These are phyloP conservation scores for Chrysoporthe puriensis DNA, from an alignment of 2,329 filamentous ascomycete species.

Conservation along the genomic window DNA sequence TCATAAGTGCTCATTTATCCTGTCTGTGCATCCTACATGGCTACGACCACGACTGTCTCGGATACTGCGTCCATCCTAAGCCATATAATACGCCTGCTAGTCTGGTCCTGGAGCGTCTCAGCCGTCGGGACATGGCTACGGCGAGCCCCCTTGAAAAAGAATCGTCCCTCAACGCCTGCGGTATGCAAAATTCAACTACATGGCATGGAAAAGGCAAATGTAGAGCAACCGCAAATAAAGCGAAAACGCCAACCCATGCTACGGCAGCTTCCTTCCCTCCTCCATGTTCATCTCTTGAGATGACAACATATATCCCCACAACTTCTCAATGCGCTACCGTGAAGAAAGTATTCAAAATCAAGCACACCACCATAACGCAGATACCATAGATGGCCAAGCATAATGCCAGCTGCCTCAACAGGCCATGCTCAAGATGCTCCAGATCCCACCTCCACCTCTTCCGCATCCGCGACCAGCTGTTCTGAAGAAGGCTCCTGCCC, in stretches of 20 bases:
- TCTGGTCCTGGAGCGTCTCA: not conserved
- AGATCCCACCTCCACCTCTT: constrained; percentile 63
- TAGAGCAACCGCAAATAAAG: not conserved
- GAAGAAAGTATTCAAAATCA: constrained; percentile 85
- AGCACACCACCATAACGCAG: constrained; percentile 85
- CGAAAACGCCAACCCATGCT: constrained; percentile 15
- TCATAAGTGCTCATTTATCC: not conserved
- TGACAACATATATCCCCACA: not conserved
- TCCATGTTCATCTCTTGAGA: not conserved
- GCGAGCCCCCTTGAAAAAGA: not conserved
- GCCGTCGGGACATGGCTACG: not conserved
- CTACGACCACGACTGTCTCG: not conserved
- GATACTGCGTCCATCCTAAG: not conserved
- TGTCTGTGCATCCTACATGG: not conserved
- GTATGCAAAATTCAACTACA: not conserved
- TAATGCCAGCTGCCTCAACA: constrained; percentile 74
- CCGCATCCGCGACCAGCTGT: constrained; percentile 53
- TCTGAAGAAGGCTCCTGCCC: constrained; percentile 40
- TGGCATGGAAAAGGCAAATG: not conserved
- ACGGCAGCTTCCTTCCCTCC: not conserved
- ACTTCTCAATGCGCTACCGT: constrained; percentile 59
- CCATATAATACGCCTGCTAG: not conserved
- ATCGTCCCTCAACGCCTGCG: not conserved
- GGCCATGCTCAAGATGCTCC: constrained; percentile 64
- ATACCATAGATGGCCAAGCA: constrained; percentile 81